These are phyloP conservation scores for Tolypocladium tropicale DNA, from an alignment of 2,329 filamentous ascomycete genomes.

Conservation along the genomic window DNA sequence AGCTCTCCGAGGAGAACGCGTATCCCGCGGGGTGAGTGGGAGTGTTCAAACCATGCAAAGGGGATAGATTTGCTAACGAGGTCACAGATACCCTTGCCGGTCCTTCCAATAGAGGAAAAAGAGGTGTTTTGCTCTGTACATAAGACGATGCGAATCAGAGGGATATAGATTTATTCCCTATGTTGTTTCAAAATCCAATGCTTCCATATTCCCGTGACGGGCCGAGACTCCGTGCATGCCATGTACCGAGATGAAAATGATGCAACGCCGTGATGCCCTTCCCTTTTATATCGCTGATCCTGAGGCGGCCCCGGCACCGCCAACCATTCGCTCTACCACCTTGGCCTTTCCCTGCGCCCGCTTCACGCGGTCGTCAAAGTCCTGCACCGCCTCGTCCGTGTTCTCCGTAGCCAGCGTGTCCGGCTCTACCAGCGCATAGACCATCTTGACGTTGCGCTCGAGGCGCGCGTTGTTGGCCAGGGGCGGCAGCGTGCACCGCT, in stretches of 20 bases:
- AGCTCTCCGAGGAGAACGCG: slow-evolving; percentile 52
- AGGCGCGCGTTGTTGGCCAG: slow-evolving; percentile 55
- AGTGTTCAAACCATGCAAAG: neutral
- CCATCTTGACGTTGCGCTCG: slow-evolving; percentile 62
- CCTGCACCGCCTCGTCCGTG: slow-evolving; percentile 77
- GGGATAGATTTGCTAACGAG: slow-evolving; percentile 17
- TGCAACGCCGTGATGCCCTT: neutral
- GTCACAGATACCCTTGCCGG: slow-evolving; percentile 52
- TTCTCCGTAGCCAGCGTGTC: slow-evolving; percentile 72
- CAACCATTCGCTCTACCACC: slow-evolving; percentile 64
- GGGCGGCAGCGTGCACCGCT: slow-evolving; percentile 20
- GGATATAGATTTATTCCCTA: slow-evolving; percentile 17
- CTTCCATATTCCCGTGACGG: neutral
- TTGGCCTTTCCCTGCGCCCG: slow-evolving; percentile 75
- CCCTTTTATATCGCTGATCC: neutral
- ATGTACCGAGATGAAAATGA: neutral
- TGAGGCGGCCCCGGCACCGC: slow-evolving; percentile 15
- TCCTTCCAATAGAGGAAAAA: slow-evolving; percentile 39
- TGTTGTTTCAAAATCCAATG: slow-evolving; percentile 3
- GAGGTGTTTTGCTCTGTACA: slow-evolving; percentile 17
- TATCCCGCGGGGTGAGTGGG: slow-evolving; percentile 58
- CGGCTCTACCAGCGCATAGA: slow-evolving; percentile 71
- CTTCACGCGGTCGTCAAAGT: slow-evolving; percentile 84
- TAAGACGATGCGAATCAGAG: slow-evolving; percentile 13
- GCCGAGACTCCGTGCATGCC: neutral